A percentile compares a stretch with the other conserved stretches of the same genome.
phyloP scores from a whole-genome alignment of 352 stramenopile species.

The Blastocystis sp. region DNA sequence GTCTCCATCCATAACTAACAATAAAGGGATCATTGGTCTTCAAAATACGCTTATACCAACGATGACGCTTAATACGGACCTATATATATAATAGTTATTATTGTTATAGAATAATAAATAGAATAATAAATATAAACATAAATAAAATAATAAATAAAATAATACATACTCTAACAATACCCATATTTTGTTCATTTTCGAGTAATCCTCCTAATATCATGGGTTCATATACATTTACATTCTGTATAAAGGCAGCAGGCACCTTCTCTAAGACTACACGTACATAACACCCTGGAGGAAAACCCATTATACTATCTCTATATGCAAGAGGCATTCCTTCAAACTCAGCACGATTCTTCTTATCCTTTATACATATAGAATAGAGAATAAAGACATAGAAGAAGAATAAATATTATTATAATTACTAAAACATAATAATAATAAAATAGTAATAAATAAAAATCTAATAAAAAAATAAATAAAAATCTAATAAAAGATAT shows the following conservation, averaged over 20 bases:
- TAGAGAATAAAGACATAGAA: too few species aligned
- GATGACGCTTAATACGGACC: conserved; percentile 93
- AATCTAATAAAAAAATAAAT: too few species aligned
- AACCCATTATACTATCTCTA: conserved; percentile 51
- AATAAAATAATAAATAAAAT: too few species aligned
- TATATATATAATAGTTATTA: conserved; percentile 66
- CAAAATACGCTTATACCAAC: conserved; percentile 90
- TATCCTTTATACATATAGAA: too few species aligned
- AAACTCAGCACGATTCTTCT: conserved; percentile 45
- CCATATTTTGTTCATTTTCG: conserved; percentile 65
- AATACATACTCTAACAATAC: conserved; percentile 7
- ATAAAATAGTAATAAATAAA: too few species aligned
- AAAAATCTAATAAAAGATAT: too few species aligned
- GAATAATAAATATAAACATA: too few species aligned
- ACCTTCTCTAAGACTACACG: conserved; percentile 15
- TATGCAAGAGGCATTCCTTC: conserved; percentile 59
- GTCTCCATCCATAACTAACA: conserved; percentile 89
- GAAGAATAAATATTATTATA: too few species aligned
- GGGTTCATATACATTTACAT: conserved; percentile 41
- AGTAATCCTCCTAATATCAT: conserved; percentile 75
- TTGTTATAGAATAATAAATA: too few species aligned
- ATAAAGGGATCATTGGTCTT: conserved; percentile 93
- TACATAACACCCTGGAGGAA: conserved; percentile 12
- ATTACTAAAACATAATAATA: too few species aligned
- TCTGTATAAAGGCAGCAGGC: conserved; percentile 6